Base-by-base conservation (phyloP, 306 rosid species). In the Arachis hypogaea region DNA sequence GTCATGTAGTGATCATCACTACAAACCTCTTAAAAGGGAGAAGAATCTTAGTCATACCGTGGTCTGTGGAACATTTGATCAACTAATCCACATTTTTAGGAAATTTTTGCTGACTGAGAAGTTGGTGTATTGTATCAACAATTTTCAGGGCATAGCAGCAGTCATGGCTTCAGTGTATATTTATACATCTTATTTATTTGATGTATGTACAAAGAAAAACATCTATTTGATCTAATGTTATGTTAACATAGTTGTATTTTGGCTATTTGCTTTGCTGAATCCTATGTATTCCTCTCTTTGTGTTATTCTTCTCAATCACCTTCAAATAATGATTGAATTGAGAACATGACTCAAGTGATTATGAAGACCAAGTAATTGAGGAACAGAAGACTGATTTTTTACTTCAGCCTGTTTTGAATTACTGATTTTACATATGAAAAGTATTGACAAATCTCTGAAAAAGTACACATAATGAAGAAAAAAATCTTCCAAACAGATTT, bases 31-130 rank as follows among this genome's bases (percentile, higher is more conserved):
- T 16, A 41, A 43, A 66, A 60, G 29, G 38, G 40, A 54, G 76
- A 82, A 70, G 76, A 63, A 68, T 68, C 58, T 41, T 66, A 72
- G 43, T 63, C 78, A 66, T 51, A 16, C 61, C 72, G 9, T 38
- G 67, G 57, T 79, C 6, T 68, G 73, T 47, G 68, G 68, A 57
- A 36, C 42, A 9, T 76, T 73, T 59, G 69, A 63, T 69, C 60
- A 46, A 59, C 60, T 55, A 71, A 66, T 74, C 59, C n/a, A 12
- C 45, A 47, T 18, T 16, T 68, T 14, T 62, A n/a, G 70, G 84
- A 76, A 76, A 59, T 77, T 67, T 72, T 72, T 79, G 84, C 59
- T 42, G 42, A 9, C 36, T 61, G 57, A 76, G 71, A 63, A 72
- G 36, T 72, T 72, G 63, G 64, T 57, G 11, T 54, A 11, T 73